Evolutionary conservation across 2,329 filamentous ascomycete species (phyloP).

Genomic region (Talaromyces amestolkiae): DNA sequence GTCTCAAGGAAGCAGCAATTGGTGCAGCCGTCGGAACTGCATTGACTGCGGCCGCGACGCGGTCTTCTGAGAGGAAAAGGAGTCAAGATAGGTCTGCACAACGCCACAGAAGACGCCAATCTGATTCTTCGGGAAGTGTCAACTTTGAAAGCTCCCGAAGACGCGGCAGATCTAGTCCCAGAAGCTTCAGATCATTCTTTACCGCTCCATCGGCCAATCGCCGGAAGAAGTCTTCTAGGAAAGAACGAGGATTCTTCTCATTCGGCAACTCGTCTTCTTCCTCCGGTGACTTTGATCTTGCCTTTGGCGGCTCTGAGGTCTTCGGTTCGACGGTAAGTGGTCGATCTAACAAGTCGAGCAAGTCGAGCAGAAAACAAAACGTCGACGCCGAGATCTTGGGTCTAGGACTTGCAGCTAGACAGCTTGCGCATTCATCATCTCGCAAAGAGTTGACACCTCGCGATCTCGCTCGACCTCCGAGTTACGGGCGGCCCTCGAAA

Average conservation of each 20-base stretch:
- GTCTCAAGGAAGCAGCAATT: slow-evolving; percentile 34
- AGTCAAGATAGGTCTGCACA: slow-evolving; percentile 18
- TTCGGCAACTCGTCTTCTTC: slow-evolving; percentile 65
- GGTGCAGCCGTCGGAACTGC: slow-evolving; percentile 27
- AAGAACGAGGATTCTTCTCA: slow-evolving; percentile 54
- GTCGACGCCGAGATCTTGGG: slow-evolving; percentile 50
- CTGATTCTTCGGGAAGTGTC: slow-evolving; percentile 46
- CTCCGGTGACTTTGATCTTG: slow-evolving; percentile 65
- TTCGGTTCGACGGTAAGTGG: slow-evolving; percentile 21
- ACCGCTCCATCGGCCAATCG: slow-evolving; percentile 57
- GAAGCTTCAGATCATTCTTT: slow-evolving; percentile 62
- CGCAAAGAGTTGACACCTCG: slow-evolving; percentile 28
- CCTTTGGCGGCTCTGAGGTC: slow-evolving; percentile 64
- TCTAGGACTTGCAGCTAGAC: slow-evolving; percentile 46
- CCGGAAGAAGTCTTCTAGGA: slow-evolving; percentile 47
- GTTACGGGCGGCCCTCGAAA: slow-evolving; percentile 14
- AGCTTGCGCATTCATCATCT: slow-evolving; percentile 41
- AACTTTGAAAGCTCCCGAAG: slow-evolving; percentile 8
- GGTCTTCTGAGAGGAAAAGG: slow-evolving; percentile 4
- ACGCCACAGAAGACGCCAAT: slow-evolving; percentile 37
- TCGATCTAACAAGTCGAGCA: slow-evolving; percentile 27
- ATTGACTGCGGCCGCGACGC: slow-evolving; percentile 10
- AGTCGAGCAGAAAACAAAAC: slow-evolving; percentile 35
- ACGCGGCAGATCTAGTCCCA: slow-evolving; percentile 20
- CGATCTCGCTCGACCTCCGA: slow-evolving; percentile 23